A percentile compares a stretch with the other conserved stretches of the same genome.
Conservation (phyloP, 148 eudicot species). For the Heliamphora exappendiculata region DNA sequence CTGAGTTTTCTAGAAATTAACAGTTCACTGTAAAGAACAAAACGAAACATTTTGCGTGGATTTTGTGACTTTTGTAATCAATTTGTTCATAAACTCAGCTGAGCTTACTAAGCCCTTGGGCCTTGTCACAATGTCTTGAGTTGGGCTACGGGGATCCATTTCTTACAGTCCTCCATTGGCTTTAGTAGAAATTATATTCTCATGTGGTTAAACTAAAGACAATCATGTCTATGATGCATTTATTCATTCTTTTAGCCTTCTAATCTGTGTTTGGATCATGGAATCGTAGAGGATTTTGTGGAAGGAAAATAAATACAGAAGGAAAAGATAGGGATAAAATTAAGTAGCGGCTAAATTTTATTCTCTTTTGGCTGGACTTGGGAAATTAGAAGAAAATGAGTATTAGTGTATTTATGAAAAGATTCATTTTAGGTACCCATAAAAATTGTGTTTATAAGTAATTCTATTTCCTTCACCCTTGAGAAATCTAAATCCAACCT, state of each 20-base stretch:
- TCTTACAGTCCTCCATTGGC: background rate
- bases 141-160: background rate
- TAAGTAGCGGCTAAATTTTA: background rate
- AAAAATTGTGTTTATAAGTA: too few relatives aligned
- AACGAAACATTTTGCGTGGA: background rate
- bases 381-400: background rate
- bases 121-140: background rate
- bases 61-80: background rate
- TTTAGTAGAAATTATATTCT: background rate
- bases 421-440: too few relatives aligned
- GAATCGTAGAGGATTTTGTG: background rate
- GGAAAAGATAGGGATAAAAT: background rate
- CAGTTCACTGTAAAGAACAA: background rate
- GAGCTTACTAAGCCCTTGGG: background rate
- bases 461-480: too few relatives aligned
- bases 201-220: background rate
- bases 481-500: background rate
- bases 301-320: background rate
- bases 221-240: background rate
- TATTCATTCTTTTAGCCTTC: background rate
- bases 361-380: background rate
- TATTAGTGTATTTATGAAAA: too few relatives aligned
- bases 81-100: background rate
- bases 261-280: too few relatives aligned
- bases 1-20: background rate